Conservation (phyloP, 2,329 filamentous ascomycete genomes). For the Colletotrichum sp. region DNA sequence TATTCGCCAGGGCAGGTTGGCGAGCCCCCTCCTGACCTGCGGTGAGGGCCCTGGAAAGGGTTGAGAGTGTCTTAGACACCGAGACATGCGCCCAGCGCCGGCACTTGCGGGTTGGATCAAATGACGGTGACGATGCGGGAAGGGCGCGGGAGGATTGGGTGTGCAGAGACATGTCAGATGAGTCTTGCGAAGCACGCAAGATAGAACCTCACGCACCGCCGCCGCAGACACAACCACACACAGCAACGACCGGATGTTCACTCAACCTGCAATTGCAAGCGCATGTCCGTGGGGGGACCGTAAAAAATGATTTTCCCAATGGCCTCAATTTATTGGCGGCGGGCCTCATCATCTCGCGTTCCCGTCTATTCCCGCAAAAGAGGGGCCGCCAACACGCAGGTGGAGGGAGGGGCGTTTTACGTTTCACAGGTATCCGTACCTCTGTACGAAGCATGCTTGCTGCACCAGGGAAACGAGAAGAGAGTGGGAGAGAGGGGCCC, state of each 20-base stretch:
- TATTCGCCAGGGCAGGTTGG: background rate
- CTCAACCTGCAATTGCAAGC: background rate
- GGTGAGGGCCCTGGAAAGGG: conserved; percentile 6
- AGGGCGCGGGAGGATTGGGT: conserved; percentile 10
- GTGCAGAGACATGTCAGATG: conserved; percentile 11
- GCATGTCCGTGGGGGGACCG: background rate
- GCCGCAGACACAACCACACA: background rate
- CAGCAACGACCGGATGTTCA: background rate
- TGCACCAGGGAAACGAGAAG: background rate
- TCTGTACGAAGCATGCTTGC: background rate
- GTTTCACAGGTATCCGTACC: background rate
- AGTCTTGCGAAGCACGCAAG: background rate
- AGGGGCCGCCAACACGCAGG: background rate
- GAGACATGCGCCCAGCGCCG: conserved; percentile 15
- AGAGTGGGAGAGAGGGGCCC: background rate
- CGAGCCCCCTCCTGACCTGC: conserved; percentile 15
- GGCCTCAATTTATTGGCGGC: background rate
- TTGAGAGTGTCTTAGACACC: conserved; percentile 1
- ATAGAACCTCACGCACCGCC: background rate
- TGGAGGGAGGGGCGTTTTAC: background rate
- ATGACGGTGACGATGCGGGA: conserved; percentile 20
- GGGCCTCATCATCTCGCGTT: background rate
- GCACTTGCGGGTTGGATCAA: conserved; percentile 12
- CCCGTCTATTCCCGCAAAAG: conserved; percentile 16
- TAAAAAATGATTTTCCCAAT: background rate